These are phyloP conservation scores for Geranium incanum DNA, from an alignment of 441 rosid genomes.

Conservation along the genomic window DNA sequence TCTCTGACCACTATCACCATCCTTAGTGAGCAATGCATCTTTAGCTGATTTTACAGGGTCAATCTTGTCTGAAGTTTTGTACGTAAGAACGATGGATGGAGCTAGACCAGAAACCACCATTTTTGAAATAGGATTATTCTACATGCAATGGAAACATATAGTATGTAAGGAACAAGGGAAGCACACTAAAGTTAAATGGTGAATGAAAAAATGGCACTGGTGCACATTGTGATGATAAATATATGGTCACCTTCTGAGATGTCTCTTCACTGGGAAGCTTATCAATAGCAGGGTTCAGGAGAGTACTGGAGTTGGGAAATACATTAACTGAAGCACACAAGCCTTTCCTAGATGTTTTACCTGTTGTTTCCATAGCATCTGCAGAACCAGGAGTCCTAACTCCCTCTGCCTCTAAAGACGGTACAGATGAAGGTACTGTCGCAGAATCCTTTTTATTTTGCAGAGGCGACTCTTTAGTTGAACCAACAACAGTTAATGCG, in stretches of 20 bases:
- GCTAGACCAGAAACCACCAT: background rate
- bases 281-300: background rate
- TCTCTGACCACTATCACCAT: background rate
- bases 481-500: background rate
- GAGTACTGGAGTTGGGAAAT: background rate
- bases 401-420: background rate
- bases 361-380: background rate
- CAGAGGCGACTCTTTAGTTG: background rate
- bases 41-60: conserved; percentile 7
- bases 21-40: background rate
- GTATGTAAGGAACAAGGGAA: background rate
- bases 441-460: background rate
- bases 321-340: conserved; percentile 2
- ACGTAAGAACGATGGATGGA: background rate
- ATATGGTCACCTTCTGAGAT: conserved; percentile 16
- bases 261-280: conserved; percentile 8
- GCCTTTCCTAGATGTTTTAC: conserved; percentile 1
- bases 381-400: background rate
- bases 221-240: background rate
- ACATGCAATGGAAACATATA: background rate
- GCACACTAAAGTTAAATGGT: background rate
- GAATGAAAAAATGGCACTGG: background rate
- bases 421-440: background rate
- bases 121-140: conserved; percentile 9
- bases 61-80: background rate